phyloP scores from a whole-genome alignment of 2,329 filamentous ascomycete species.

The Cladophialophora bantiana region DNA sequence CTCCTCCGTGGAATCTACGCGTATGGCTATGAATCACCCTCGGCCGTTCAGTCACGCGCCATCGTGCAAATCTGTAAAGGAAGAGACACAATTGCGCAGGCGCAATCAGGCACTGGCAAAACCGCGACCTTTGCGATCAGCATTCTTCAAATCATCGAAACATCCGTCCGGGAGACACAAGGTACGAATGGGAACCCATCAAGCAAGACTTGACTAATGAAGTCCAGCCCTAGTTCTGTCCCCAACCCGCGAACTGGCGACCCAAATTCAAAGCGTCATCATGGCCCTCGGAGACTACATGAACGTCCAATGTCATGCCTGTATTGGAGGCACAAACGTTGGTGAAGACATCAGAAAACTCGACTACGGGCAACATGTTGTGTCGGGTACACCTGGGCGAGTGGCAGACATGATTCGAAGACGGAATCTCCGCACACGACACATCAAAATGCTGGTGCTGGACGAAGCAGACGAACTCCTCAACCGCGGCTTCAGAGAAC shows the following conservation, averaged over 20 bases:
- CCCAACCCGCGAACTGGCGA: conserved; percentile 93
- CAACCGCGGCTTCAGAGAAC: conserved; percentile 94
- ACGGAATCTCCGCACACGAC: conserved; percentile 73
- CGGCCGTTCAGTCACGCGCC: conserved; percentile 94
- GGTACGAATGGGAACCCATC: conserved; percentile 48
- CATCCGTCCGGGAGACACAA: conserved; percentile 88
- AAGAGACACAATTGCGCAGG: conserved; percentile 97
- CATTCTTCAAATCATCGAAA: conserved; percentile 95
- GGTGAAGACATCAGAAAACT: conserved; percentile 98
- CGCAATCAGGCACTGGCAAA: conserved; percentile 96
- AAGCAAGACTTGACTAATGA: conserved; percentile 3
- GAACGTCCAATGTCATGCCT: conserved; percentile 99
- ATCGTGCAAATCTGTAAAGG: conserved; percentile 99
- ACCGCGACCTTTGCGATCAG: conserved; percentile 96
- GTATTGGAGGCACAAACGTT: conserved; percentile 97
- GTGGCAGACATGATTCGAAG: conserved; percentile 86
- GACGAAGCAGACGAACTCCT: conserved; percentile 81
- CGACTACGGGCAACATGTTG: conserved; percentile 96
- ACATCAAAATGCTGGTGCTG: conserved; percentile 80
- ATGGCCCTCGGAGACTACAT: conserved; percentile 99
- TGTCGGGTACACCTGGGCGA: conserved; percentile 95
- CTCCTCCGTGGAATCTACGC: conserved; percentile 96
- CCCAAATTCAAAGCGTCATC: conserved; percentile 97
- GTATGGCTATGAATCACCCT: conserved; percentile 97
- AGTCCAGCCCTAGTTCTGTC: conserved; percentile 82